These are phyloP conservation scores for Verticillium nubilum DNA, from an alignment of 2,329 filamentous ascomycete genomes.

Conservation along the genomic window DNA sequence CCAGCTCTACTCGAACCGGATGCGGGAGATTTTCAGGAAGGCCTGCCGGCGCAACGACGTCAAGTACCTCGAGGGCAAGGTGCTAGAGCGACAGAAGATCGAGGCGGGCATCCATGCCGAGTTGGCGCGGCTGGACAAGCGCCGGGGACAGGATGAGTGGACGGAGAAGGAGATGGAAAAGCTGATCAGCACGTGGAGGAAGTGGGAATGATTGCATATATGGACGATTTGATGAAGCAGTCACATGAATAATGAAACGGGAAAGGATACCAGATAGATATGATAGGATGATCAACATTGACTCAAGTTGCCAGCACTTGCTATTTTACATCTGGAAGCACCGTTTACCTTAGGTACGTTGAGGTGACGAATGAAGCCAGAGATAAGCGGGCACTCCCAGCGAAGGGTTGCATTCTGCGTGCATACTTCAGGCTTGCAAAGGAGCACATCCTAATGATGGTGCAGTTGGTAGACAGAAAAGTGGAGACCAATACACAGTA, in stretches of 20 bases:
- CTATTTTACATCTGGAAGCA: no score
- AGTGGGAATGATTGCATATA: conserved; percentile 41
- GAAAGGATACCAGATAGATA: neutral
- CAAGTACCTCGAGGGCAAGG: conserved; percentile 51
- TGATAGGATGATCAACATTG: neutral
- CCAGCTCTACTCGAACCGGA: conserved; percentile 74
- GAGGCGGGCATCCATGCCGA: conserved; percentile 55
- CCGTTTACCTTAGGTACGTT: no score
- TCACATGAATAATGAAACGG: neutral
- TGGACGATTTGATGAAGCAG: neutral
- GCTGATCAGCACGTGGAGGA: conserved; percentile 51
- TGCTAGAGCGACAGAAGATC: conserved; percentile 53
- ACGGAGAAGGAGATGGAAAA: conserved; percentile 38
- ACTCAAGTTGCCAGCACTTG: neutral
- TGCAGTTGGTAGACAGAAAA: no score
- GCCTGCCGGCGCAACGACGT: conserved; percentile 64
- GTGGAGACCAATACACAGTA: no score
- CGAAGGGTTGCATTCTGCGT: no score
- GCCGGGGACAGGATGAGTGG: conserved; percentile 27
- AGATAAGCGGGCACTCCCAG: no score
- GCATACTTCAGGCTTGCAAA: no score
- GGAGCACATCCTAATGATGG: no score
- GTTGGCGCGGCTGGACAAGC: conserved; percentile 36
- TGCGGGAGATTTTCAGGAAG: conserved; percentile 67
- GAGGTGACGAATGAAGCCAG: no score